Conservation (phyloP, 2,329 filamentous ascomycete genomes). For the Fusarium stilboides region DNA sequence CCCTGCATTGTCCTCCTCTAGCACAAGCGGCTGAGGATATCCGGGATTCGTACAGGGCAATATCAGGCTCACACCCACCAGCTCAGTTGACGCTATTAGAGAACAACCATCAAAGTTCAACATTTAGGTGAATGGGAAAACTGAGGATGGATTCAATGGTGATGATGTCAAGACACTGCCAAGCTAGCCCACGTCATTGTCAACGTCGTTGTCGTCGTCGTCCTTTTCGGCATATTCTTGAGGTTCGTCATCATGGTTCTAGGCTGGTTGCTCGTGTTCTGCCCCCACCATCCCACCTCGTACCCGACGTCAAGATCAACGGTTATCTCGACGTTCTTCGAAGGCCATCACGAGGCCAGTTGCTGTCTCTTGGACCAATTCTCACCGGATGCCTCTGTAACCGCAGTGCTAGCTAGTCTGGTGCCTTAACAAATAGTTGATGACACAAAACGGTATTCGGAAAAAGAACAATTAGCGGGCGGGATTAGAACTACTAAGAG, state of each 20-base stretch:
- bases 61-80: slow-evolving; percentile 2
- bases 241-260: slow-evolving; percentile 10
- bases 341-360: not conserved
- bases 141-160: not conserved
- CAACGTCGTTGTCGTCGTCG: not conserved
- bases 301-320: not conserved
- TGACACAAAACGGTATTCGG: not conserved
- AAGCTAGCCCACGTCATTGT: not conserved
- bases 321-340: not conserved
- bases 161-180: not conserved
- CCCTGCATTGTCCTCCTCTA: slow-evolving; percentile 11
- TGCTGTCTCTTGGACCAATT: no score
- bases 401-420: no score
- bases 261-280: slow-evolving; percentile 23
- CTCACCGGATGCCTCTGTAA: no score
- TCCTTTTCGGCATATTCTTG: slow-evolving; percentile 3
- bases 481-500: not conserved
- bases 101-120: not conserved
- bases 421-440: not conserved
- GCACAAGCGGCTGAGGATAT: slow-evolving; percentile 4
- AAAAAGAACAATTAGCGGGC: not conserved
- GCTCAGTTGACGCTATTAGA: not conserved
- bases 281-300: slow-evolving; percentile 20
- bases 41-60: slow-evolving; percentile 1
- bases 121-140: not conserved